Evolutionary conservation across 331 rosid genomes (phyloP), one percentile per base, ranked within the genome.

Genomic region (Malus hybrid): DNA sequence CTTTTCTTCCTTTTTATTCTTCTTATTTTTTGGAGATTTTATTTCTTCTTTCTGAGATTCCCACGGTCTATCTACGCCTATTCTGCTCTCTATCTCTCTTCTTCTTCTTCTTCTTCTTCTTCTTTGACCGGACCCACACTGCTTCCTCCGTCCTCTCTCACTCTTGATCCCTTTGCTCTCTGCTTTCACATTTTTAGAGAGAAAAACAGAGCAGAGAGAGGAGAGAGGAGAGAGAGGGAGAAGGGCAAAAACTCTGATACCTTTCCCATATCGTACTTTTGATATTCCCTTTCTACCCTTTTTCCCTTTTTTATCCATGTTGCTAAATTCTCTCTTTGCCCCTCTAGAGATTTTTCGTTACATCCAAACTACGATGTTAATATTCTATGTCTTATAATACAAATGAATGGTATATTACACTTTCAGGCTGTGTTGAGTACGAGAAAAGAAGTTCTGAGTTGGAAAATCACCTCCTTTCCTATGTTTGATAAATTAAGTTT

Each of bases 1-100:
- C 19, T 28, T 28, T 10, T 55, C 29, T 9, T 70, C 33, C 1
- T 31, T 70, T 29, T 29, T 69, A 1, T 28, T 28, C 12, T 36
- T 39, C 12, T 39, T 39, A 39, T 22, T 20, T 72, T 34, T 24
- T 1, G 63, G 19, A 61, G 57, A 50, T 18, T 50, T 8, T 59
- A 36, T 66, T 36, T 18, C 4, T 13, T 44, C 5, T 28, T 63
- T 73, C 70, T 62, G 78, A 70, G 91, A 85, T 83, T 89, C 93
- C 93, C 81, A 85, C 97, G 88, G 96, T 83, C 87, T 79, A 80
- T 85, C 88, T 36, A 68, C 73, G 63, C 80, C 71, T 73, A 44
- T 76, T 72, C 73, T 42, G 78, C 71, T n/a, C 63, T 20, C 22
- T 74, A 54, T 70, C 54, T 73, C 75, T 80, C 79, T 76, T 54